Evolutionary conservation across 495 filamentous ascomycete genomes (phyloP).

Genomic region (Achaetomiella virescens): DNA sequence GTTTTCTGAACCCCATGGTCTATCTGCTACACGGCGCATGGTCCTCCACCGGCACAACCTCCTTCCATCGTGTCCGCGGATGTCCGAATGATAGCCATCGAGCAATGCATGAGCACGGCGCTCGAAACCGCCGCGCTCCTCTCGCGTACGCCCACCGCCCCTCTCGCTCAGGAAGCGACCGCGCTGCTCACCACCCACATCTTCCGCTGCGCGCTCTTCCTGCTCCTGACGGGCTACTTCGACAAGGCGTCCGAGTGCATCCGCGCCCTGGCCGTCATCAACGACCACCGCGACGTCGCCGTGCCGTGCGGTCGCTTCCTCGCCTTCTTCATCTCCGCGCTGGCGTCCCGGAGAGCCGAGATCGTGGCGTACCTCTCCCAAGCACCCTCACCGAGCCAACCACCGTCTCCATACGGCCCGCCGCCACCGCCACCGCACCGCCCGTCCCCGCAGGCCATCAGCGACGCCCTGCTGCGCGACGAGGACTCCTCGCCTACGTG

Average conservation of each 20-base stretch:
- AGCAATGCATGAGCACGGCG: slow-evolving; percentile 67
- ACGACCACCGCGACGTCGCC: slow-evolving; percentile 63
- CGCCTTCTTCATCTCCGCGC: slow-evolving; percentile 68
- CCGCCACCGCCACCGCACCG: slow-evolving; percentile 16
- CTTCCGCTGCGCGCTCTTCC: slow-evolving; percentile 81
- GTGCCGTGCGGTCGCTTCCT: slow-evolving; percentile 75
- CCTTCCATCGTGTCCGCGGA: slow-evolving; percentile 61
- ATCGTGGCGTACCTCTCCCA: slow-evolving; percentile 32
- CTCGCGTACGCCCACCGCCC: slow-evolving; percentile 48
- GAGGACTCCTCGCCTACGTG: slow-evolving; percentile 88
- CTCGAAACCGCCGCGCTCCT: slow-evolving; percentile 73
- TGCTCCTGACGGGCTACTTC: slow-evolving; percentile 68
- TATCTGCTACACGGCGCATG: slow-evolving; percentile 79
- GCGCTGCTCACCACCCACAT: slow-evolving; percentile 69
- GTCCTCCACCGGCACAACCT: slow-evolving; percentile 91
- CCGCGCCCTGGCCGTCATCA: slow-evolving; percentile 61
- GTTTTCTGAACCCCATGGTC: slow-evolving; percentile 62
- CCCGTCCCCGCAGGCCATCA: slow-evolving; percentile 23
- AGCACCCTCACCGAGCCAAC: slow-evolving; percentile 3
- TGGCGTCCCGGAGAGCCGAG: slow-evolving; percentile 55
- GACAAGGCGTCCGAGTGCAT: slow-evolving; percentile 66
- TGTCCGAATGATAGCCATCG: slow-evolving; percentile 62
- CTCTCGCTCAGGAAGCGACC: slow-evolving; percentile 39
- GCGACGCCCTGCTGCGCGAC: slow-evolving; percentile 59
- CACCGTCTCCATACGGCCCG: slow-evolving; percentile 13